A percentile compares a stretch with the other conserved stretches of the same genome.
Evolutionary conservation across 2,329 filamentous ascomycete species (phyloP).

Genomic region (Aurifilum marmelostoma): DNA sequence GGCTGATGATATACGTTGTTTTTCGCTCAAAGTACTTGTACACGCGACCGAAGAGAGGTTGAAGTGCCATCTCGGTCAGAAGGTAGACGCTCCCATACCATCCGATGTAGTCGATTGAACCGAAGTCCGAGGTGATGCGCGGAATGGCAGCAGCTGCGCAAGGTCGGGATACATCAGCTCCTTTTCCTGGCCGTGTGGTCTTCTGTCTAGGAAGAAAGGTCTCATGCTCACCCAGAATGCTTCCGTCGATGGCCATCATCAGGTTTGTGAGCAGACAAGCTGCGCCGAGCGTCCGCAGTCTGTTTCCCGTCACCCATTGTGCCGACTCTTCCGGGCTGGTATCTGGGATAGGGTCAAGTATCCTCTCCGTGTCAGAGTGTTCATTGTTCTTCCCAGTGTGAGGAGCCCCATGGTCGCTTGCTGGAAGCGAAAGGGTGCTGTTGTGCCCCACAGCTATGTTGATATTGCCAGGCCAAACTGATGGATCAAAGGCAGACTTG

Average conservation of each 20-base stretch:
- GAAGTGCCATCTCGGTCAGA: slow-evolving; percentile 14
- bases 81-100: slow-evolving; percentile 21
- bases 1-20: slow-evolving; percentile 12
- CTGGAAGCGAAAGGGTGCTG: neutral
- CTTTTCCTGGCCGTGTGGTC: neutral
- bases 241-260: slow-evolving; percentile 14
- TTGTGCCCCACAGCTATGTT: neutral
- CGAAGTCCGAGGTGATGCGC: slow-evolving; percentile 21
- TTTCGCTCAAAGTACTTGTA: slow-evolving; percentile 22
- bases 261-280: slow-evolving; percentile 9
- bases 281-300: neutral
- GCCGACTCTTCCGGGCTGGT: neutral
- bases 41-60: slow-evolving; percentile 17
- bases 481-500: neutral
- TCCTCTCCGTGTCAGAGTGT: neutral
- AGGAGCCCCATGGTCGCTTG: neutral
- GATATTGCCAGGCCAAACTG: neutral
- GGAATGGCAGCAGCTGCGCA: slow-evolving; percentile 13
- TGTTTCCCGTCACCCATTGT: slow-evolving; percentile 9
- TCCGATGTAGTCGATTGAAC: slow-evolving; percentile 18
- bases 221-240: neutral
- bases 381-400: neutral
- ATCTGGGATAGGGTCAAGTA: neutral
- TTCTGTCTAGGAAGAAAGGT: too few relatives aligned
- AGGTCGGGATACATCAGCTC: neutral